Evolutionary conservation across 1,284 basidiomycete genomes (phyloP), one percentile per base, ranked within the genome.

Genomic region (Blastosporella zonata): DNA sequence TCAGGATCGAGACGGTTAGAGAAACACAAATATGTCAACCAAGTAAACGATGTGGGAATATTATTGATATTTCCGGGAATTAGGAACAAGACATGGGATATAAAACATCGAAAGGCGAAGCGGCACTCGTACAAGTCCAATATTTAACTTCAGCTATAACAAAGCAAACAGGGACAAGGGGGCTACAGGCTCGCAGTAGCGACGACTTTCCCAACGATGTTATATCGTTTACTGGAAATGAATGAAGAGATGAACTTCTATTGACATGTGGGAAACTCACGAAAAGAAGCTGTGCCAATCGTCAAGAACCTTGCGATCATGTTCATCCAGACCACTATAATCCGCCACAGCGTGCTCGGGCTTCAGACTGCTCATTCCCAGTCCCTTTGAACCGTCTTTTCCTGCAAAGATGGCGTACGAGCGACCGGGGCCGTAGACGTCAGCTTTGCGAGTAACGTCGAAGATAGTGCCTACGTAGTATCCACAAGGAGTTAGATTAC

Each of bases 361-460:
- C 57, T 93, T 93, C 59, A 98, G 72, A 59, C 89, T 93, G 29
- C 91, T 95, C 78, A 84, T 81, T 13, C 91, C 92, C 1, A 95
- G 71, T 0, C 87, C 92, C 54, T 75, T 81, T 25, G 87, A 90
- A 0, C 84, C 96, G 61, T 98, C 96, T 70, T 93, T 97, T 37
- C 94, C 95, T 8, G 94, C 84, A 60, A 90, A 90, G 17, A 88
- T 65, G 57, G 79, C 79, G 66, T 90, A 90, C 5, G 84, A 82
- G 34, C 74, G 70, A 7, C 81, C 87, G 21, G 71, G 69, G 29
- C 91, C 90, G 58, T 96, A 96, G 55, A 91, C 87, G 54, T 95
- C 90, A 12, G 71, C 69, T 63, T 93, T 93, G 46, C 73, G 73
- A 0, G 82, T 69, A n/a, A 96, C 93, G 63, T 94, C 90, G 65